Percentiles rank a stretch among this genome's conserved stretches.
Evolutionary conservation across 2,329 filamentous ascomycete species (phyloP).

Genomic region (Aspergillus hortae): DNA sequence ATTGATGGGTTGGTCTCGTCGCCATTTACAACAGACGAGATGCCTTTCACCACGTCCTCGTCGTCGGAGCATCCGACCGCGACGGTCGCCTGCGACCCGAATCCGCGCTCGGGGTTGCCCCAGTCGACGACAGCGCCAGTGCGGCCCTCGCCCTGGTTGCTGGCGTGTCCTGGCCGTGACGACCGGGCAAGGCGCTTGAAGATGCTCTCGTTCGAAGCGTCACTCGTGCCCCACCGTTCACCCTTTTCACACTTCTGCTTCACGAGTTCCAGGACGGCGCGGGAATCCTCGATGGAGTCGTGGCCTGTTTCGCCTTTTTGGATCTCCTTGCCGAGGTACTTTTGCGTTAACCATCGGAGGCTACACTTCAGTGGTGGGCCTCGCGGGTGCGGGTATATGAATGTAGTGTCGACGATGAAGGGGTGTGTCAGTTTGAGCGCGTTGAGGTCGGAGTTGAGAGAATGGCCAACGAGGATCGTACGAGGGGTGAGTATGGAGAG

Average conservation of each 20-base stretch:
- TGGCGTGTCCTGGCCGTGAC: slow-evolving; percentile 38
- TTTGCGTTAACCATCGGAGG: slow-evolving; percentile 82
- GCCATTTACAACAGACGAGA: slow-evolving; percentile 51
- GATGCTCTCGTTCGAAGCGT: slow-evolving; percentile 77
- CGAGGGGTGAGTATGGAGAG: slow-evolving; percentile 60
- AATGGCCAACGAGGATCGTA: slow-evolving; percentile 47
- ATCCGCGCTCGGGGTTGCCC: slow-evolving; percentile 69
- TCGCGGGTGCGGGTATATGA: slow-evolving; percentile 85
- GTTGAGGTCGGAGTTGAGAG: slow-evolving; percentile 58
- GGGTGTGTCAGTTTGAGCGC: slow-evolving; percentile 85
- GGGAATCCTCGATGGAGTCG: slow-evolving; percentile 88
- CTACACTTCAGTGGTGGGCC: slow-evolving; percentile 87
- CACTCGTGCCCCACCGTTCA: slow-evolving; percentile 75
- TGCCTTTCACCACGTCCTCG: slow-evolving; percentile 53
- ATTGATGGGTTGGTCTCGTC: slow-evolving; percentile 43
- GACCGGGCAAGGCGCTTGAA: slow-evolving; percentile 74
- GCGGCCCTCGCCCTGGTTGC: slow-evolving; percentile 23
- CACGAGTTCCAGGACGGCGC: slow-evolving; percentile 84
- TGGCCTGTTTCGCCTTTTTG: slow-evolving; percentile 79
- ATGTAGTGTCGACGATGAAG: slow-evolving; percentile 86
- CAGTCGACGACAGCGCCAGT: slow-evolving; percentile 73
- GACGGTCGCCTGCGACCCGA: slow-evolving; percentile 54
- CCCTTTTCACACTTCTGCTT: slow-evolving; percentile 96
- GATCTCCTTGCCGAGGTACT: slow-evolving; percentile 81
- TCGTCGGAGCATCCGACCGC: slow-evolving; percentile 57